Base-by-base conservation (phyloP, 2,329 filamentous ascomycete genomes). In the Fusarium keratoplasticum region DNA sequence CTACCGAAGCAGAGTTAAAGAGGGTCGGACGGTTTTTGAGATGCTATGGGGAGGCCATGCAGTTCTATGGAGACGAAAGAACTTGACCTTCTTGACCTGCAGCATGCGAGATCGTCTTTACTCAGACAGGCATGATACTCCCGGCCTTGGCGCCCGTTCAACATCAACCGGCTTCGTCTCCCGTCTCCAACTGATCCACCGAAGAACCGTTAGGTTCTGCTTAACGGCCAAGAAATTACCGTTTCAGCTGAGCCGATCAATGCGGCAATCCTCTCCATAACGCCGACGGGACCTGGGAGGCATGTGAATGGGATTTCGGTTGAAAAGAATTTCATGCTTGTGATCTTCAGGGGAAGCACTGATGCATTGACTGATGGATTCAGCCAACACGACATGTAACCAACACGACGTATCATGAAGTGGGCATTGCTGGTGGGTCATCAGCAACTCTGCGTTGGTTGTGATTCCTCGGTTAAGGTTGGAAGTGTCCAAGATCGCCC, bases 1-100 rank as follows among this genome's bases (percentile, higher is more conserved):
- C 58, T n/a, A 10, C 27, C 2, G 5, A 4, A 5, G 6, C 5
- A 22, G 10, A 42, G 55, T 74, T 74, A 60, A 73, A 73, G 65
- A 61, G 29, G 40, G 47, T 8, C 25, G 11, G 27, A 5, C 47
- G 47, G 1, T 5, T 20, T 31, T 31, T 29, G 27, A 52, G 10
- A 20, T 52, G 10, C 27, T 27, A 52, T 20, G 18, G 9, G 18
- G 22, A 18, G 22, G 14, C 22, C 27, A 11, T 25, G 44, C 44
- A 52, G 27, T n/a, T 52, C 47, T 52, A 52, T 52, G 47, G 47
- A 52, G 47, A 29, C 44, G 10, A 47, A 20, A 3, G n/a, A 22
- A 42, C 38, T 42, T 13, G 5, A 22, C n/a, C 40, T 42, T 42
- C n/a, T 44, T 44, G 22, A 50, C 14, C 14, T 18, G 27, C 27